phyloP scores from a whole-genome alignment of 1,284 basidiomycete species.

The Cutaneotrichosporon sp. region DNA sequence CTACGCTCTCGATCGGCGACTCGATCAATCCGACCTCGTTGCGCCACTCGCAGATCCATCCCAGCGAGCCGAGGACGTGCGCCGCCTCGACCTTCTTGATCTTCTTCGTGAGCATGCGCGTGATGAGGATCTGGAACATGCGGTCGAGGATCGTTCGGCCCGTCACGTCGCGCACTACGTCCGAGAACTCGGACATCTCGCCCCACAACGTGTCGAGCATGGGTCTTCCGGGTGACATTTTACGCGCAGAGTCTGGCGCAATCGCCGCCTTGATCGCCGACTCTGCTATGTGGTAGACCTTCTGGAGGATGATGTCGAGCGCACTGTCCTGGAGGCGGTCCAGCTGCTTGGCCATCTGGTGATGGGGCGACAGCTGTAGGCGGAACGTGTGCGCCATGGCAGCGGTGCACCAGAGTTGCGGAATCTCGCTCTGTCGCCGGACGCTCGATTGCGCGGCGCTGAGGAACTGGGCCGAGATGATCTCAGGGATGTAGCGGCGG shows the following conservation, averaged over 20 bases:
- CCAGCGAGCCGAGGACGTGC: not conserved
- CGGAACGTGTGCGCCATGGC: conserved; percentile 15
- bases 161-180: conserved; percentile 13
- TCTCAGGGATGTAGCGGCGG: conserved; percentile 19
- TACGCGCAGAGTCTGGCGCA: conserved; percentile 12
- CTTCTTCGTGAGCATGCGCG: conserved; percentile 13
- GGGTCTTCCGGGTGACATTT: not conserved
- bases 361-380: conserved; percentile 12
- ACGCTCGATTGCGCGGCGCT: conserved; percentile 9
- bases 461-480: conserved; percentile 13
- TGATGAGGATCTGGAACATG: conserved; percentile 17
- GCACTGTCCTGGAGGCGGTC: conserved; percentile 16
- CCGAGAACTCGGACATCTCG: conserved; percentile 14
- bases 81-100: conserved; percentile 13
- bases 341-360: conserved; percentile 13
- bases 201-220: conserved; percentile 15
- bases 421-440: conserved; percentile 2
- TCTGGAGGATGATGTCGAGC: conserved; percentile 13
- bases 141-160: conserved; percentile 13
- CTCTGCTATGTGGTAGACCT: conserved; percentile 13
- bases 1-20: conserved; percentile 13
- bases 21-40: conserved; percentile 5
- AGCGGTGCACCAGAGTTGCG: conserved; percentile 16
- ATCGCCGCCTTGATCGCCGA: not conserved
- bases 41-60: conserved; percentile 17